Conservation (phyloP, 2,329 filamentous ascomycete species). For the Capronia americana region DNA sequence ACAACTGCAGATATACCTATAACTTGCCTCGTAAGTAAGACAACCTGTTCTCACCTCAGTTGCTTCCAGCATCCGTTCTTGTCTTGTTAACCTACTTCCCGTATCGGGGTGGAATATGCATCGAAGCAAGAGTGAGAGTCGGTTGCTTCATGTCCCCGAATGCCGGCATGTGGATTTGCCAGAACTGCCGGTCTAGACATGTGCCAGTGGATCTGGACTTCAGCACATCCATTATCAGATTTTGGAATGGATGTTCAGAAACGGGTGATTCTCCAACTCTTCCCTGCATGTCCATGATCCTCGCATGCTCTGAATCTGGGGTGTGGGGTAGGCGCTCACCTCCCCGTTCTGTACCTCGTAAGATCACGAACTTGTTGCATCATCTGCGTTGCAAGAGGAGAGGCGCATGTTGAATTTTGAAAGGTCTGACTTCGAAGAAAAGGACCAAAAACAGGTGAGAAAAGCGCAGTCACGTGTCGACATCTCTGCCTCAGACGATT, state of each 20-base stretch:
- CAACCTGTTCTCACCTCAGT: neutral
- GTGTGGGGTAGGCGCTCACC: neutral
- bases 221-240: conserved; percentile 28
- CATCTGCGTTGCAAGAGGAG: neutral
- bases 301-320: neutral
- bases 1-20: neutral
- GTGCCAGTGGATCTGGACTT: neutral
- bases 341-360: neutral
- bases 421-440: too few species aligned
- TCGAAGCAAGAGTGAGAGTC: neutral
- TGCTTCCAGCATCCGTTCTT: neutral
- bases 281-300: neutral
- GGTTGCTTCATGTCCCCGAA: neutral
- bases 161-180: neutral
- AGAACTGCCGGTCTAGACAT: conserved; percentile 17
- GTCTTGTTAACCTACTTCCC: neutral
- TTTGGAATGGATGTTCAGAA: conserved; percentile 19
- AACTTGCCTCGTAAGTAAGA: neutral
- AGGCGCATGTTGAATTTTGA: too few species aligned
- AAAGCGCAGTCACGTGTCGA: too few species aligned
- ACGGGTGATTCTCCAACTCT: neutral
- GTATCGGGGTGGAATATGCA: neutral
- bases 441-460: too few species aligned
- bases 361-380: neutral
- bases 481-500: too few species aligned